phyloP scores from a whole-genome alignment of 208 protist genomes.

The Crithidia acanthocephali region DNA sequence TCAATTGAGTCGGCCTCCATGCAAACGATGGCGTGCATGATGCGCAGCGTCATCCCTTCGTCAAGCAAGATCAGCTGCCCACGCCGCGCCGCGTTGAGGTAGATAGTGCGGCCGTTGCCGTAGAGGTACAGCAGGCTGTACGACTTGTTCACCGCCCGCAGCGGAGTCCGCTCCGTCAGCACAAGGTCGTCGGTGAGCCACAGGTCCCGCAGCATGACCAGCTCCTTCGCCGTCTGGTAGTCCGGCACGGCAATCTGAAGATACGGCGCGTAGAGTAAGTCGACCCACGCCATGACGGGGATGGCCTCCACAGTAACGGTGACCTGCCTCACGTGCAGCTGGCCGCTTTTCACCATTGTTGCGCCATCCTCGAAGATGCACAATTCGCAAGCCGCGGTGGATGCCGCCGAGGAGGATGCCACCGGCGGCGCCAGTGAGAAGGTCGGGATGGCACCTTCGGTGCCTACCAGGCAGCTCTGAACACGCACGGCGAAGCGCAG shows the following conservation, averaged over 20 bases:
- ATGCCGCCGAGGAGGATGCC: not conserved
- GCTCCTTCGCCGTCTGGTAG: slow-evolving; percentile 49
- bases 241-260: slow-evolving; percentile 53
- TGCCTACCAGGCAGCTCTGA: slow-evolving; percentile 25
- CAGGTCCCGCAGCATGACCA: slow-evolving; percentile 49
- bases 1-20: slow-evolving; percentile 58
- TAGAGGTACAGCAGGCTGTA: slow-evolving; percentile 74
- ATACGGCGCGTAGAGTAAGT: slow-evolving; percentile 73
- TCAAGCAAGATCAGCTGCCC: slow-evolving; percentile 58
- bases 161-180: slow-evolving; percentile 45
- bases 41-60: slow-evolving; percentile 69
- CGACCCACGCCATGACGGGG: slow-evolving; percentile 45
- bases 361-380: slow-evolving; percentile 9
- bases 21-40: slow-evolving; percentile 61
- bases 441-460: slow-evolving; percentile 24
- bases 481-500: slow-evolving; percentile 17
- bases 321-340: slow-evolving; percentile 38
- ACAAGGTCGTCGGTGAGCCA: slow-evolving; percentile 52
- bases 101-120: slow-evolving; percentile 57
- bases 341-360: slow-evolving; percentile 26
- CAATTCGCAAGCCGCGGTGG: not conserved
- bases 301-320: slow-evolving; percentile 48
- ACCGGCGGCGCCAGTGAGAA: slow-evolving; percentile 9
- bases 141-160: slow-evolving; percentile 40
- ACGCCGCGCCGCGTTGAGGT: slow-evolving; percentile 42